A percentile compares a stretch with the other conserved stretches of the same genome.
Evolutionary conservation across 768 basidiomycete genomes (phyloP).

Genomic region (Kwoniella pini): DNA sequence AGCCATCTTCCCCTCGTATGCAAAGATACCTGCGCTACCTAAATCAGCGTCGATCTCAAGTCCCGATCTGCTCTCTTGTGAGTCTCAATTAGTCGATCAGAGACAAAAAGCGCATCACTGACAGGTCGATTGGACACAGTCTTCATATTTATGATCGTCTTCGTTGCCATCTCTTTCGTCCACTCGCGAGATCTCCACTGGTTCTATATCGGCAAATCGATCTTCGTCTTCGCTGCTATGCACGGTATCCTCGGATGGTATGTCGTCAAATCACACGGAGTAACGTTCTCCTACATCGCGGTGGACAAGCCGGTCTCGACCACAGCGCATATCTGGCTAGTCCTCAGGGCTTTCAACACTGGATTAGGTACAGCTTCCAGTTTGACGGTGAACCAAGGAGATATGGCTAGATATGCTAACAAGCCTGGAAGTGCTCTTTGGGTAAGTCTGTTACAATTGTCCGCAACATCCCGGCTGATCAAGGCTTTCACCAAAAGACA

Average conservation of each 20-base stretch:
- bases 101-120: constrained; percentile 56
- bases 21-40: constrained; percentile 12
- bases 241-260: constrained; percentile 62
- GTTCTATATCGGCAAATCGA: constrained; percentile 74
- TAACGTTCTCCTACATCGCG: constrained; percentile 21
- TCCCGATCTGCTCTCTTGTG: constrained; percentile 25
- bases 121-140: constrained; percentile 40
- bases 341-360: constrained; percentile 65
- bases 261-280: constrained; percentile 70
- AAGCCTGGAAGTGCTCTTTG: constrained; percentile 14
- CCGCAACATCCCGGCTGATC: background rate
- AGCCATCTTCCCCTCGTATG: constrained; percentile 24
- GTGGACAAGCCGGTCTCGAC: constrained; percentile 15
- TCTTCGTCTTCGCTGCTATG: constrained; percentile 56
- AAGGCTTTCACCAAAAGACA: background rate
- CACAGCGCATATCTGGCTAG: constrained; percentile 61
- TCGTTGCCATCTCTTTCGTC: constrained; percentile 65
- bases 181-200: constrained; percentile 30
- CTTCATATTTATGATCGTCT: constrained; percentile 84
- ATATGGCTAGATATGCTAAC: constrained; percentile 29
- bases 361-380: constrained; percentile 68
- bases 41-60: constrained; percentile 26
- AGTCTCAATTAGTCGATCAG: constrained; percentile 10
- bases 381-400: constrained; percentile 57
- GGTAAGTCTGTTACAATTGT: background rate